Base-by-base conservation (phyloP, 225 moss, liverwort and hornwort genomes). In the Marchantia polymorpha region DNA sequence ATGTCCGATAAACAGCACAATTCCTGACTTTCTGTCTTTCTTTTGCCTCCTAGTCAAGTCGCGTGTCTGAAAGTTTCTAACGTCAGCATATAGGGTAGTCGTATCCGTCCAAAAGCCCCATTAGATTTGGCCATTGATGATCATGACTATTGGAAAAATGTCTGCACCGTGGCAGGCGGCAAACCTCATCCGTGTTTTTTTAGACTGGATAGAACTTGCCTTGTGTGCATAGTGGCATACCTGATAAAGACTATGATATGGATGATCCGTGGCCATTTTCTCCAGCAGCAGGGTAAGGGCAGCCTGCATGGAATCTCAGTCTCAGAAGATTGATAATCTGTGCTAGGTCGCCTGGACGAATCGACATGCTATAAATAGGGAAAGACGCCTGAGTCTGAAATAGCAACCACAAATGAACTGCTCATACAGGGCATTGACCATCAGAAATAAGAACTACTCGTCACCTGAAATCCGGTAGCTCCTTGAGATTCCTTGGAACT, bases 211-310 rank as follows among this genome's bases (percentile, higher is more conserved):
- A 39, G 51, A 55, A 73, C 53, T 29, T 75, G 29, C 2, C 17
- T 8, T 31, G 56, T 75, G 52, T 27, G 25, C 48, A 27, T 5
- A 64, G 39, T 74, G 15, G 50, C 78, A 79, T 78, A 94, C 96
- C 96, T 99, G 99, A 84, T 99, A 99, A 76, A 95, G 89, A 73
- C 90, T 89, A 81, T 99, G 99, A 88, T 93, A 99, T 55, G 99
- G 99, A 86, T 99, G 99, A 60, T 99, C 99, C 31, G 81, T 84
- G 54, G 93, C 95, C 93, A 99, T 93, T 87, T 88, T 92, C 84
- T 85, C 87, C 80, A 99, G 90, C 65, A 99, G 93, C 68, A 85
- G 79, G 59, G 88, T 86, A 77, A 99, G 85, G 58, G 95, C 89
- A 82, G 79, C 82, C 95, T 99, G 94, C 88, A 82, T 15, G 79